Base-by-base conservation (phyloP, 306 rosid genomes). In the Elaeagnus macrophylla region DNA sequence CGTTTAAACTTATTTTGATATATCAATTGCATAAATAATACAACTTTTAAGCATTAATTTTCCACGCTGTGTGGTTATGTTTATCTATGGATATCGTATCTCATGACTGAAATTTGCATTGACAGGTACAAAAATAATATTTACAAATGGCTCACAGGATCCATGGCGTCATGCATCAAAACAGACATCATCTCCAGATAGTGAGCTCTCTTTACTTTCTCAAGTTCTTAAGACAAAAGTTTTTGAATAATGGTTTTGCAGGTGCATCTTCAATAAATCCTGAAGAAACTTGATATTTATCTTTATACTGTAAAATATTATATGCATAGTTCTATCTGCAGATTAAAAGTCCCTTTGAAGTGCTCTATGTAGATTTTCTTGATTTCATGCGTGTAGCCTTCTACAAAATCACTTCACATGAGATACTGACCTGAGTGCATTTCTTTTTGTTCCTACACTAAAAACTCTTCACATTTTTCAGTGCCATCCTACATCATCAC, bases 131-230 rank as follows among this genome's bases (percentile, higher is more conserved):
- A 90, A 83, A 67, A 86, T 90, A 70, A 55, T 90, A 32, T 90
- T 90, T 62, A 60, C 86, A 64, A 90, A 90, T 67, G 95, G 97
- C 57, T 90, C 97, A 6, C 97, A 90, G 72, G 97, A 90, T 70
- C 97, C 97, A 11, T 90, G 97, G 97, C 97, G 97, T 54, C 94
- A 58, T 44, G 97, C 97, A 9, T 83, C 97, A 7, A 90, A 86
- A 70, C 95, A 83, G 73, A 73, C 41, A 47, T 80, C 97, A 59
- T 72, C 95, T 14, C 78, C 91, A 37, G 77, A 90, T 64, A 36
- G 97, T 90, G 82, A 83, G 97, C 81, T 65, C 51, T 51, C 45
- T 57, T 38, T 51, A 25, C 51, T 50, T 65, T 42, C 35, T 18
- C 32, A 25, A 16, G 9, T 16, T 39, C 46, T 14, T 54, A 4